phyloP scores from a whole-genome alignment of 1,284 basidiomycete genomes.

The Puccinia hordei region DNA sequence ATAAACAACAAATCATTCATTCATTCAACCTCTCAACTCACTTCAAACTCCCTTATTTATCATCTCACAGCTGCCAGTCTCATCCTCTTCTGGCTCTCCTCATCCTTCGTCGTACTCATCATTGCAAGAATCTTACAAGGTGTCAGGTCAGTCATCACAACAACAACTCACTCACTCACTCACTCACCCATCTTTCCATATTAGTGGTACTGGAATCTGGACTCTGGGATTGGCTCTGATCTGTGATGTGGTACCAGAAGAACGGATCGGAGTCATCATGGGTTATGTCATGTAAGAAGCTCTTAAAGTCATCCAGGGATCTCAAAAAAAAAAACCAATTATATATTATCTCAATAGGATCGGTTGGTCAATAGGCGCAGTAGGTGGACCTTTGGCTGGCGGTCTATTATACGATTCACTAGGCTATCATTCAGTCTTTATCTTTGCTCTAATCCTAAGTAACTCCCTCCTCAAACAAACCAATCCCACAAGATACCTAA shows the following conservation, averaged over 20 bases:
- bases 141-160: conserved; percentile 18
- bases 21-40: too few relatives aligned
- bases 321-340: too few relatives aligned
- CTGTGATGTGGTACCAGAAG: conserved; percentile 39
- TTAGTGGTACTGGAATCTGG: conserved; percentile 41
- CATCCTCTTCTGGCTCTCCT: conserved; percentile 36
- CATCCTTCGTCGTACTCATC: conserved; percentile 16
- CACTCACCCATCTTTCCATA: too few relatives aligned
- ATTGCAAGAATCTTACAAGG: conserved; percentile 40
- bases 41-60: too few relatives aligned
- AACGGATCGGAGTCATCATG: conserved; percentile 18
- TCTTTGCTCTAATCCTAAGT: conserved; percentile 41
- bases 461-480: too few relatives aligned
- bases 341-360: too few relatives aligned
- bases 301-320: too few relatives aligned
- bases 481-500: too few relatives aligned
- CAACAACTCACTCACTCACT: too few relatives aligned
- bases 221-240: conserved; percentile 44
- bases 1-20: not conserved
- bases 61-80: conserved; percentile 20
- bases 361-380: conserved; percentile 43
- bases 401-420: conserved; percentile 35
- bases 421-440: conserved; percentile 44
- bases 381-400: conserved; percentile 31
- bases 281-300: conserved; percentile 47